Evolutionary conservation across 306 rosid species (phyloP).

Genomic region (Malus orientalis): DNA sequence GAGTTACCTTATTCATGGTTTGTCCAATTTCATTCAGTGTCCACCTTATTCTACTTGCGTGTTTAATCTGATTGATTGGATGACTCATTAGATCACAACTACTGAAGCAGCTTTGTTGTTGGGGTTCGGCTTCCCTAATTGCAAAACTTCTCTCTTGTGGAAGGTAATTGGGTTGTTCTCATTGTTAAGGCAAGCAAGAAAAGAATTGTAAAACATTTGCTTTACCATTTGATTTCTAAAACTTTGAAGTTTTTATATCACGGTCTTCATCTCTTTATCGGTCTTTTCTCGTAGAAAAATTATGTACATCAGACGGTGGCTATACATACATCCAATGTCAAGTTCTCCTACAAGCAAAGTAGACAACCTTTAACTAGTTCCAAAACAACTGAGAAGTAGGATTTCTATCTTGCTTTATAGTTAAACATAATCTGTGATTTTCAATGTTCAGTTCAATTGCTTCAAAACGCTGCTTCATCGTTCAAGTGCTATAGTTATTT

Average conservation of each 20-base stretch:
- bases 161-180: constrained; percentile 22
- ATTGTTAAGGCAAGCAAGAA: constrained; percentile 20
- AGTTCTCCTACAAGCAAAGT: constrained; percentile 25
- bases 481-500: neutral
- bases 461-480: neutral
- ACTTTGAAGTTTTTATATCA: neutral
- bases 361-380: constrained; percentile 18
- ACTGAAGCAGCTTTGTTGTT: constrained; percentile 4
- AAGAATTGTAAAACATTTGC: neutral
- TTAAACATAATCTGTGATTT: neutral
- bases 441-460: neutral
- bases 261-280: neutral
- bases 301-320: neutral
- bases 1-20: neutral
- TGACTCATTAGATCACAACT: constrained; percentile 7
- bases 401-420: neutral
- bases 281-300: constrained; percentile 9
- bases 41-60: neutral
- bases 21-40: neutral
- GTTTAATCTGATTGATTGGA: neutral
- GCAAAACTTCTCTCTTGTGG: neutral
- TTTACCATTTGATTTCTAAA: neutral
- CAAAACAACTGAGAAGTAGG: constrained; percentile 43
- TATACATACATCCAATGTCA: neutral
- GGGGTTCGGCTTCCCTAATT: constrained; percentile 9